Evolutionary conservation across 495 filamentous ascomycete genomes (phyloP), one percentile per base, ranked within the genome.

Genomic region (Xylaria intraflava): DNA sequence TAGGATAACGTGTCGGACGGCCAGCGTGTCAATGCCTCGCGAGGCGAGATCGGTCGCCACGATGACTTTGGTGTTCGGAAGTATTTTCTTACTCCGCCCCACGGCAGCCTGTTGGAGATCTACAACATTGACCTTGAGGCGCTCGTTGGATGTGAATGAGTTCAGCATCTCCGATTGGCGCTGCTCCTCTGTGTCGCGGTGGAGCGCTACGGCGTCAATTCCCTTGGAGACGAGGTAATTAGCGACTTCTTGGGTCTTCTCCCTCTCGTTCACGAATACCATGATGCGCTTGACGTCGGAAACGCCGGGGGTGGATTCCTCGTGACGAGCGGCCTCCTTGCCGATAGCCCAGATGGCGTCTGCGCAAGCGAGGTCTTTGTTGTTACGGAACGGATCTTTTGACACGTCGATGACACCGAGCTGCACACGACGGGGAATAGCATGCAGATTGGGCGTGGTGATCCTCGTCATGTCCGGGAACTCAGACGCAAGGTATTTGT

Each of bases 231-330:
- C 65, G 0, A 98, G 83, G 69, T 87, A 97, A 8, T 86, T 68
- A 14, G 90, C 84, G 0, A 98, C 78, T 62, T 90, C 85, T 41
- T 80, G 74, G 0, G 93, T 85, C 57, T 87, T 88, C 62, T 97
- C 92, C 26, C 94, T 85, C 75, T 96, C 89, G 68, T 98, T 98
- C 66, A 98, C 94, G 60, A 98, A 98, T 0, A 98, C 92, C 55
- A 98, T 80, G 60, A 97, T 85, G 49, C 87, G 87, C 72, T 91
- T 95, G 17, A 86, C 72, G 47, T 86, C 84, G n/a, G 71, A 68
- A 22, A 71, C 64, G 24, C 61, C 76, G 16, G 65, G 65, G 4
- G 56, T 56, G 8, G 68, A 59, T 3, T 69, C 70, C 43, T 80
- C 80, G 58, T 75, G 69, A 24, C 75, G 76, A 30, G 79, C 78